Evolutionary conservation across 2,329 filamentous ascomycete genomes (phyloP), one percentile per base, ranked within the genome.

Genomic region (Metarhizium brunneum): DNA sequence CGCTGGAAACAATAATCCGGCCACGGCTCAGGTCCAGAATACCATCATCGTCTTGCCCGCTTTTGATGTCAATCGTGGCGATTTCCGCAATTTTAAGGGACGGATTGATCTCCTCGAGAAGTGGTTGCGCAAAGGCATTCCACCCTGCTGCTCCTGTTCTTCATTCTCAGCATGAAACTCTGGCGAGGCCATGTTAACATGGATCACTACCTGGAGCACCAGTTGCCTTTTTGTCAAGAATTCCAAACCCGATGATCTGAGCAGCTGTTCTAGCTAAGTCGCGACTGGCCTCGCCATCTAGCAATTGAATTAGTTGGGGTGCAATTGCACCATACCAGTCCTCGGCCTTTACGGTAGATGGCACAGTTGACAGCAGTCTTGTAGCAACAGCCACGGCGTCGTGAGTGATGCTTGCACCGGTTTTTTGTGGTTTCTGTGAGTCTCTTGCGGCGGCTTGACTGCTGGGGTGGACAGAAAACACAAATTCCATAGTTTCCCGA

Each of bases 401-500:
- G 36, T 86, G 79, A 0, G 86, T 86, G 55, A 90, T 85, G 47
- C 79, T 80, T 4, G 84, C 79, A 1, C 83, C 82, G 65, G 77
- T 72, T 54, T 80, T 83, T 61, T 81, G 79, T 1, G 77, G 73
- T 4, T 65, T 63, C 2, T 71, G 67, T 1, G 71, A 70, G 54
- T 77, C 74, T 6, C 72, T 68, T 0, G 66, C 54, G 61, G 69
- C 68, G 56, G 72, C 66, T 6, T 71, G 69, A 60, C 72, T 75
- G 58, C 79, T 76, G 0, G 85, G 81, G 58, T 88, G 85, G 6
- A 87, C 82, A 1, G 85, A 79, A 56, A 88, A 86, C 40, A 90
- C 76, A 63, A 89, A 89, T 64, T 89, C 86, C 58, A 89, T 74
- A 0, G 83, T 86, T 30, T 82, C 79, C 38, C 86, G 78, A 14